Percentiles rank a stretch among this genome's conserved stretches.
Evolutionary conservation across 495 filamentous ascomycete genomes (phyloP).

Genomic region (Aspergillus cavernicola): DNA sequence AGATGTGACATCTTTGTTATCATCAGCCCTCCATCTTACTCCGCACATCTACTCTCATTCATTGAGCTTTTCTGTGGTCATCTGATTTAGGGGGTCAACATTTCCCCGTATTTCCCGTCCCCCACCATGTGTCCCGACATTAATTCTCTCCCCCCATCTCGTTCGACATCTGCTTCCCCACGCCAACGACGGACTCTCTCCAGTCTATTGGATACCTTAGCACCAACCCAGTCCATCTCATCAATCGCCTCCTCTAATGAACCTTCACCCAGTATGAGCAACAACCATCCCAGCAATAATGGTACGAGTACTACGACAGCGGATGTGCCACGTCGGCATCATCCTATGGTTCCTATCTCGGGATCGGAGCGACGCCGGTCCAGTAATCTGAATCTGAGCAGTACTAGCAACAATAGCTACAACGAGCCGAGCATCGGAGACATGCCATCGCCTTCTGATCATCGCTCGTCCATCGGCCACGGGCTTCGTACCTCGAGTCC

Average conservation of each 20-base stretch:
- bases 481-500: slow-evolving; percentile 55
- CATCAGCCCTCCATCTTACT: not conserved
- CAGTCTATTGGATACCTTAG: slow-evolving; percentile 15
- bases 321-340: slow-evolving; percentile 45
- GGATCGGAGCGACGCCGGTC: slow-evolving; percentile 54
- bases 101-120: not conserved
- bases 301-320: slow-evolving; percentile 12
- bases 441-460: slow-evolving; percentile 21
- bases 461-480: slow-evolving; percentile 44
- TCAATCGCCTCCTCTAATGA: slow-evolving; percentile 20
- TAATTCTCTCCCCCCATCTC: slow-evolving; percentile 70
- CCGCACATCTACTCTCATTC: not conserved
- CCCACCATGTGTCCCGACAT: slow-evolving; percentile 62
- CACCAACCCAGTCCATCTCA: slow-evolving; percentile 8
- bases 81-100: not conserved
- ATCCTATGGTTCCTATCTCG: slow-evolving; percentile 36
- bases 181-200: slow-evolving; percentile 29
- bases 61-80: too few relatives aligned
- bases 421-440: slow-evolving; percentile 54
- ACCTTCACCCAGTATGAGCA: slow-evolving; percentile 27
- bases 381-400: slow-evolving; percentile 67
- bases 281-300: slow-evolving; percentile 11
- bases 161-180: slow-evolving; percentile 42
- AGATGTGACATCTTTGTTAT: not conserved
- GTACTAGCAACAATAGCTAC: slow-evolving; percentile 7